Evolutionary conservation across 768 basidiomycete species (phyloP), one percentile per base, ranked within the genome.

Genomic region (Multifurca ochricompacta): DNA sequence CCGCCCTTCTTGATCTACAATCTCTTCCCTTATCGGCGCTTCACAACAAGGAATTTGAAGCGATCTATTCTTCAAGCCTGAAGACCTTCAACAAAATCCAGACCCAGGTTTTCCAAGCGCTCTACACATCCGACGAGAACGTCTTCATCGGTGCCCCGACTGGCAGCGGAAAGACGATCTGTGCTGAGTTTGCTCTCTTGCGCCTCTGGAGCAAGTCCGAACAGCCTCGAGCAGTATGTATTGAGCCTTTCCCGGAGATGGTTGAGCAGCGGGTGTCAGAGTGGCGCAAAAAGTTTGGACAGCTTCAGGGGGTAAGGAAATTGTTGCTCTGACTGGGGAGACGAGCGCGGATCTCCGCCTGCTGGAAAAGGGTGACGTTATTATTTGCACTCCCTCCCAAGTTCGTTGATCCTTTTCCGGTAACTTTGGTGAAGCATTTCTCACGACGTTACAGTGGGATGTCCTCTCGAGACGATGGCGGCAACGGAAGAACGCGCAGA

Each of bases 241-340:
- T 98, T 48, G 91, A 94, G 68, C 96, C 96, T 0, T 96, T 89
- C 68, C 93, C 93, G 63, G 96, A 98, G 62, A 95, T 97, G 89
- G 96, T 97, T 2, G 91, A 98, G 53, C 77, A 82, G 61, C 79
- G 94, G 3, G 89, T 94, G 0, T 71, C 74, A 28, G 95, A 98
- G 67, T 99, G 96, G 96, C 76, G 75, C 47, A 73, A 74, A 52
- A 97, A 93, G 71, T 97, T 98, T 57, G 74, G 80, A 14, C 65
- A 74, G 11, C 67, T 97, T 1, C 91, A 94, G 63, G 91, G 89
- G 90, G 92, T 27, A 98, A 98, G 72, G 88, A 92, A 73, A 86
- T 98, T 54, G 83, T 94, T 41, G 87, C 87, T 57, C 71, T 99
- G 48, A 97, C 95, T 1, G 96, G 96, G 3, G 96, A 99, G 68